phyloP scores from a whole-genome alignment of 768 basidiomycete species.

The Obba rivulosa region DNA sequence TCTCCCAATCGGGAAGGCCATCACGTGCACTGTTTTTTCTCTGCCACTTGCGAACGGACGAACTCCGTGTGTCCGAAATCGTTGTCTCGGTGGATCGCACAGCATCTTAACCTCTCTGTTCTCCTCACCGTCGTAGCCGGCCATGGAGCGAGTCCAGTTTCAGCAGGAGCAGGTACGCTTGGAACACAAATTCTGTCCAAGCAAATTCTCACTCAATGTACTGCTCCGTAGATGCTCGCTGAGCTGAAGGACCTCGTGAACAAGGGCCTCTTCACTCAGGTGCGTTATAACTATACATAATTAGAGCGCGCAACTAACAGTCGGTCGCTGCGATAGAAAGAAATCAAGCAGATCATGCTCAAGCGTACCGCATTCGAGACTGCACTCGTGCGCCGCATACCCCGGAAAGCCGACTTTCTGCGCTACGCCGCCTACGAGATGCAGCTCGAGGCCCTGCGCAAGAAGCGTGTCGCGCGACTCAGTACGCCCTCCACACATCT shows the following conservation, averaged over 20 bases:
- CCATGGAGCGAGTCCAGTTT: conserved; percentile 91
- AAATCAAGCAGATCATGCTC: conserved; percentile 81
- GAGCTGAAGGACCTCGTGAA: conserved; percentile 92
- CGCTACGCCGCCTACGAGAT: conserved; percentile 93
- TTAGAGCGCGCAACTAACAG: not conserved
- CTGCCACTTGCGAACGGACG: not conserved
- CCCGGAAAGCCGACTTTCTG: conserved; percentile 84
- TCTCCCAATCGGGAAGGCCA: not conserved
- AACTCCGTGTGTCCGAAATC: not conserved
- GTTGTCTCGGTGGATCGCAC: not conserved
- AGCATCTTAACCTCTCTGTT: not conserved
- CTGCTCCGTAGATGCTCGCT: conserved; percentile 74
- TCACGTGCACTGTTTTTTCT: not conserved
- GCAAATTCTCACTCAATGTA: not conserved
- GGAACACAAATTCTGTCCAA: not conserved
- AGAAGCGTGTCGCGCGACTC: conserved; percentile 67
- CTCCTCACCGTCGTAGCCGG: not conserved
- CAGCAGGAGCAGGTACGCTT: conserved; percentile 79
- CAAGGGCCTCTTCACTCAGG: conserved; percentile 78
- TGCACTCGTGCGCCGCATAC: conserved; percentile 74
- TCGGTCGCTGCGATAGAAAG: conserved; percentile 41
- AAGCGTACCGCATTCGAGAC: conserved; percentile 81
- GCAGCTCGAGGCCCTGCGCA: conserved; percentile 73
- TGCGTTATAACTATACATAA: conserved; percentile 27
- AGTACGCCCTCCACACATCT: conserved; percentile 39